Evolutionary conservation across 2,329 filamentous ascomycete species (phyloP).

Genomic region (Microsporum ferrugineum): DNA sequence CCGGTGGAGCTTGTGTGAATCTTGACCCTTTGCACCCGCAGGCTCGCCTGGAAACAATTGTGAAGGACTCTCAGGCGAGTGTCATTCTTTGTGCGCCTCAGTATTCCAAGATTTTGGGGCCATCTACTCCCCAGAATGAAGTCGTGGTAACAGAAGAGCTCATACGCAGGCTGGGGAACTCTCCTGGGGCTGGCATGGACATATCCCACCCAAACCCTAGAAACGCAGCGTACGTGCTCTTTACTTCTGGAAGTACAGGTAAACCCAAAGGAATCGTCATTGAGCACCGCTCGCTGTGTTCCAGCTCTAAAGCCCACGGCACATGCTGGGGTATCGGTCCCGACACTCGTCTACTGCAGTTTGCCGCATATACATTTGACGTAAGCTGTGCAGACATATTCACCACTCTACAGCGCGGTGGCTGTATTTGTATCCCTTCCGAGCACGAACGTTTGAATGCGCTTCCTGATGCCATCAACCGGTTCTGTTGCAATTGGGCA

Average conservation of each 20-base stretch:
- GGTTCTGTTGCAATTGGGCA: constrained; percentile 39
- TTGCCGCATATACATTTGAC: constrained; percentile 34
- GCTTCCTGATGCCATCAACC: constrained; percentile 35
- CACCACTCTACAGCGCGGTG: constrained; percentile 26
- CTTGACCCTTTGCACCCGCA: neutral
- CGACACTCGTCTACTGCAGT: constrained; percentile 24
- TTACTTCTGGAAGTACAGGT: constrained; percentile 10
- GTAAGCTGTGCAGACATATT: constrained; percentile 27
- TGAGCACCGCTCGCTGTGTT: constrained; percentile 38
- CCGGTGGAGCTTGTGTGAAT: neutral
- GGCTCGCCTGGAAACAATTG: neutral
- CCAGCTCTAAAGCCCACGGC: constrained; percentile 25
- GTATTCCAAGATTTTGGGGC: neutral
- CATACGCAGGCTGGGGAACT: constrained; percentile 26
- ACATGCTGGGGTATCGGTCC: constrained; percentile 25
- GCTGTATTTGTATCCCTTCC: constrained; percentile 34
- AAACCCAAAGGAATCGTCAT: constrained; percentile 45
- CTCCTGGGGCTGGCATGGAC: constrained; percentile 10
- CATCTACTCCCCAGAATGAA: neutral
- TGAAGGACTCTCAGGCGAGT: constrained; percentile 44
- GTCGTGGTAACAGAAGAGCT: constrained; percentile 12
- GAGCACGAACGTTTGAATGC: constrained; percentile 34
- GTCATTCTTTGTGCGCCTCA: constrained; percentile 45
- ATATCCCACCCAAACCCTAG: constrained; percentile 6
- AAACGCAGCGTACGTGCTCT: neutral